These are phyloP conservation scores for Andrographis paniculata DNA, from an alignment of 305 asterid genomes.

Conservation along the genomic window DNA sequence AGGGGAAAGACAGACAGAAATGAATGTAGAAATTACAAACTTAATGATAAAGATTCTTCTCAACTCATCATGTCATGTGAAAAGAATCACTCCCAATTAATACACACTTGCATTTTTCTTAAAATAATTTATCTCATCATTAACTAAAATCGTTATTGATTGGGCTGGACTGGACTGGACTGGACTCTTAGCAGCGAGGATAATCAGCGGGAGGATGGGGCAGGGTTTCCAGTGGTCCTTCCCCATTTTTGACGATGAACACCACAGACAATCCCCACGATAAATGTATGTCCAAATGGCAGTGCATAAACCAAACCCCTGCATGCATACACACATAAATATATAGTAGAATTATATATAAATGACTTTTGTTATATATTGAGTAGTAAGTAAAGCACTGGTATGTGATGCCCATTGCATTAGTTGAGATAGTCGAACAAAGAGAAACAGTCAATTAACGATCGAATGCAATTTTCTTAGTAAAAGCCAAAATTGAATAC, in stretches of 20 bases:
- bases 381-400: too few relatives aligned
- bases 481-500: too few relatives aligned
- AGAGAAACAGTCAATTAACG: too few relatives aligned
- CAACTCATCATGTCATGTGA: too few relatives aligned
- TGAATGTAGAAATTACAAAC: not conserved
- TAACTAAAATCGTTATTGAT: constrained; percentile 17
- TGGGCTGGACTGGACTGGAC: not conserved
- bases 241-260: constrained; percentile 51
- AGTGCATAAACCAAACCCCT: constrained; percentile 67
- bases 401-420: too few relatives aligned
- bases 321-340: not conserved
- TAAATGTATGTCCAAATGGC: constrained; percentile 48
- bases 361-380: too few relatives aligned
- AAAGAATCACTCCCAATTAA: constrained; percentile 16
- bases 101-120: constrained; percentile 28
- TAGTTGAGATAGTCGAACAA: too few relatives aligned
- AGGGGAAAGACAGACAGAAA: not conserved
- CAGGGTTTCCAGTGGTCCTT: constrained; percentile 51
- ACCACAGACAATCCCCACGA: constrained; percentile 59
- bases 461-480: too few relatives aligned
- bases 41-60: constrained; percentile 17
- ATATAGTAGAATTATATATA: too few relatives aligned
- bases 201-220: constrained; percentile 66
- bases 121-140: constrained; percentile 21
- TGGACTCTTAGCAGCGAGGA: constrained; percentile 41